Percentiles rank a stretch among this genome's conserved stretches.
Evolutionary conservation across 768 basidiomycete genomes (phyloP).

Genomic region (Candolleomyces aberdarensis): DNA sequence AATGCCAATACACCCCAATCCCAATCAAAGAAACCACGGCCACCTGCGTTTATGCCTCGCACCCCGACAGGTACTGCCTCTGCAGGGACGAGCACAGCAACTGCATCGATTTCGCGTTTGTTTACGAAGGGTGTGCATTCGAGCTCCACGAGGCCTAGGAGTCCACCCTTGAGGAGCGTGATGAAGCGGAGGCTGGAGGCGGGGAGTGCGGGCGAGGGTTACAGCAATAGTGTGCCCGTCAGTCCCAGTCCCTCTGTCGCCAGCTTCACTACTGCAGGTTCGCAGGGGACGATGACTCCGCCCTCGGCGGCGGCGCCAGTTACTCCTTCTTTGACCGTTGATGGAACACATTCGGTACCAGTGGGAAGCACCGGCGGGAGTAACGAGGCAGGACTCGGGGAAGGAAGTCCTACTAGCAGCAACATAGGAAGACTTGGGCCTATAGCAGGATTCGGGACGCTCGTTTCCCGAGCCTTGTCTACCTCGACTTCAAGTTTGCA

Average conservation of each 20-base stretch:
- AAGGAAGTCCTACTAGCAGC: not conserved
- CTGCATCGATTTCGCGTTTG: slow-evolving; percentile 75
- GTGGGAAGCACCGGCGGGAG: not conserved
- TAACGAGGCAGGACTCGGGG: not conserved
- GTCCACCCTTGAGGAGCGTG: slow-evolving; percentile 49
- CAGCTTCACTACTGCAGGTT: not conserved
- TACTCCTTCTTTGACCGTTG: no score
- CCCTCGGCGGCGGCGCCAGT: no score
- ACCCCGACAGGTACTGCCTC: slow-evolving; percentile 52
- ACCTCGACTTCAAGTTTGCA: slow-evolving; percentile 7
- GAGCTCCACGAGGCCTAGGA: slow-evolving; percentile 60
- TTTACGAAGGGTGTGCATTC: slow-evolving; percentile 60
- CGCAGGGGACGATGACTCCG: no score
- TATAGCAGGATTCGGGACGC: not conserved
- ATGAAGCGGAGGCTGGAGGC: slow-evolving; percentile 37
- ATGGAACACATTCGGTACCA: not conserved
- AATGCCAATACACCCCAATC: not conserved
- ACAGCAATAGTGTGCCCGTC: not conserved
- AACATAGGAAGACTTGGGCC: no score
- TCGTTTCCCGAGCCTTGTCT: slow-evolving; percentile 6
- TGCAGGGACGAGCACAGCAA: slow-evolving; percentile 67
- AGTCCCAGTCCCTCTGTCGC: not conserved
- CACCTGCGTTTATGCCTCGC: slow-evolving; percentile 41
- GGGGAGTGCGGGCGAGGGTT: not conserved
- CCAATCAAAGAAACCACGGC: slow-evolving; percentile 6